phyloP scores from a whole-genome alignment of 169 alveolate genomes.

The Babesia gibsoni region DNA sequence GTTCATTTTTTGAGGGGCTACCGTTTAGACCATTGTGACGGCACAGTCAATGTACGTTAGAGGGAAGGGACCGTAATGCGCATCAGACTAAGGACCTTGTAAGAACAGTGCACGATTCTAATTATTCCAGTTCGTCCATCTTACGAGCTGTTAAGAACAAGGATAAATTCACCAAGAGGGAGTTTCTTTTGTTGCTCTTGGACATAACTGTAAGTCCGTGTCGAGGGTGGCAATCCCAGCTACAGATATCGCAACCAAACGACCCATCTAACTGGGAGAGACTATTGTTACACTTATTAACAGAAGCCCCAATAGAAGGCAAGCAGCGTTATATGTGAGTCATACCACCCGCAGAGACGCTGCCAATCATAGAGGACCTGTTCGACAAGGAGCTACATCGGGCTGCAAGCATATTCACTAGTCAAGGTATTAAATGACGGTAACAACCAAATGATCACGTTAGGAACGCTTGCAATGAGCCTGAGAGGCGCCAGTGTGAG shows the following conservation, averaged over 20 bases:
- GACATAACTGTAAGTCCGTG: conserved; percentile 1
- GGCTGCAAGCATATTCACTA: conserved; percentile 6
- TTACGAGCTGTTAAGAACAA: conserved; percentile 8
- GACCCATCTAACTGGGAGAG: conserved; percentile 11
- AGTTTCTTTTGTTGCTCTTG: conserved; percentile 12
- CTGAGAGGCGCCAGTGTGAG: neutral
- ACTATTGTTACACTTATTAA: conserved; percentile 13
- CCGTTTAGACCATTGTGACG: neutral
- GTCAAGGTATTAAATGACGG: neutral
- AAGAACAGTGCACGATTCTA: neutral
- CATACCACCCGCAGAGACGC: neutral
- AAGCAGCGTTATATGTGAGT: neutral
- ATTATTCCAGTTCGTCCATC: neutral
- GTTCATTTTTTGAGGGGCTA: conserved; percentile 16
- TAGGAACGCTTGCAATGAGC: conserved; percentile 5
- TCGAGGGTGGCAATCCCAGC: neutral
- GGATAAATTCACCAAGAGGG: neutral
- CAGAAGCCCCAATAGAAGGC: conserved; percentile 26
- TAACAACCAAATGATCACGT: neutral
- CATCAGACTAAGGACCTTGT: neutral
- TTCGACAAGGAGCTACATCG: conserved; percentile 1
- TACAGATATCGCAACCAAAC: conserved; percentile 7
- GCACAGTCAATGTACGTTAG: neutral
- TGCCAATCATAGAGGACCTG: neutral
- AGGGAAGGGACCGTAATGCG: neutral